Evolutionary conservation across 169 alveolate species (phyloP), one percentile per base, ranked within the genome.

Genomic region (Perkinsus chesapeaki): DNA sequence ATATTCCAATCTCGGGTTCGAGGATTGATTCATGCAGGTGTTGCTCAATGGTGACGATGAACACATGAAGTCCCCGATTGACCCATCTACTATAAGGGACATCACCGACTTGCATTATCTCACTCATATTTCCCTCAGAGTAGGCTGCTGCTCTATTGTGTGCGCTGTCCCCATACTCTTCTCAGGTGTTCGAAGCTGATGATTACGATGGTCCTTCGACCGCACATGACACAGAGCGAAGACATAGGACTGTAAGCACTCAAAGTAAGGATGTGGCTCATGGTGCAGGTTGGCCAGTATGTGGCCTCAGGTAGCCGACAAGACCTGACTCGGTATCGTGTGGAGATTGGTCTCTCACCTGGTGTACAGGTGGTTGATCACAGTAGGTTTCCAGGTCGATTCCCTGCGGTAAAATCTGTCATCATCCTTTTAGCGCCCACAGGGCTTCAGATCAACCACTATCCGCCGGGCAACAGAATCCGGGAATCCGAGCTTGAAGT

Each of bases 51-150:
- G 94, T 34, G 96, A 95, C 38, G 94, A 82, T 39, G 92, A 95
- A 39, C 96, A 94, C 39, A 94, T 93, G 27, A 96, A 95, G 39
- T 91, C 94, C 92, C 95, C 92, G 72, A 94, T 95, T 0, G 95
- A 94, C 39, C 95, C 95, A 36, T 92, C 94, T 34, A 94, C 94
- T 23, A 93, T 94, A 23, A 95, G 95, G 20, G 94, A 93, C 91
- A 95, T 96, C 43, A 93, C 96, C 39, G 98, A 96, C 91, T 92
- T 96, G 91, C 98, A 96, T 93, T 97, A 97, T 82, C 94, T 97
- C 39, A 96, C 98, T 34, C 98, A 97, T 93, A 91, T 96, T 36
- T 98, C 96, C 39, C 94, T 97, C 91, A 93, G 98, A 39, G 98
- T 97, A 5, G 96, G 98, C 98, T 95, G 82, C 3, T 7, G 82